Evolutionary conservation across 2,329 filamentous ascomycete genomes (phyloP).

Genomic region (Chrysoporthe austroafricana): DNA sequence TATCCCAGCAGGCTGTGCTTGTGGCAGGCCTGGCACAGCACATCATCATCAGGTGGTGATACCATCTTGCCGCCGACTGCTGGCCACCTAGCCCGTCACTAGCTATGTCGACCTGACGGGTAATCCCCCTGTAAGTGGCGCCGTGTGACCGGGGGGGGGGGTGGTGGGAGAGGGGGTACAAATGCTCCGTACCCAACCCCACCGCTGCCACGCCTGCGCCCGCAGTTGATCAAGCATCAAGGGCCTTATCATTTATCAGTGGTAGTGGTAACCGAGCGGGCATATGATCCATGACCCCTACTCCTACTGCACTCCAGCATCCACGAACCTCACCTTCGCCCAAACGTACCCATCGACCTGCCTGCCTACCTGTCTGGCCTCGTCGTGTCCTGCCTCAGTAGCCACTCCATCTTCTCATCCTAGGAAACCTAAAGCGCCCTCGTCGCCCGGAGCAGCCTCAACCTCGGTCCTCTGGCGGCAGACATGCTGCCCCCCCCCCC

Average conservation of each 20-base stretch:
- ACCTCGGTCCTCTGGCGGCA: neutral
- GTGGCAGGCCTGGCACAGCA: neutral
- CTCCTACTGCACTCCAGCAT: too few relatives aligned
- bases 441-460: neutral
- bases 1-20: too few relatives aligned
- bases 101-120: neutral
- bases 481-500: constrained; percentile 1
- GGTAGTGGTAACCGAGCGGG: neutral
- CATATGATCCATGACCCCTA: constrained; percentile 15
- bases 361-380: neutral
- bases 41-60: neutral
- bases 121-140: constrained; percentile 3
- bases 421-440: neutral
- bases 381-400: too few relatives aligned
- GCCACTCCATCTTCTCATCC: neutral
- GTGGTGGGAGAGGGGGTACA: neutral
- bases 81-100: neutral
- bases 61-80: neutral
- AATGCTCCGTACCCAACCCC: neutral
- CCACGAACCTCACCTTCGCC: neutral
- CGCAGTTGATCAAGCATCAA: constrained; percentile 7
- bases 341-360: neutral
- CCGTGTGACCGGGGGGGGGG: neutral
- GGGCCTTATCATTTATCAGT: constrained; percentile 11
- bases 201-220: constrained; percentile 3